Evolutionary conservation across 2,329 filamentous ascomycete genomes (phyloP).

Genomic region (Clarireedia monteithiana): DNA sequence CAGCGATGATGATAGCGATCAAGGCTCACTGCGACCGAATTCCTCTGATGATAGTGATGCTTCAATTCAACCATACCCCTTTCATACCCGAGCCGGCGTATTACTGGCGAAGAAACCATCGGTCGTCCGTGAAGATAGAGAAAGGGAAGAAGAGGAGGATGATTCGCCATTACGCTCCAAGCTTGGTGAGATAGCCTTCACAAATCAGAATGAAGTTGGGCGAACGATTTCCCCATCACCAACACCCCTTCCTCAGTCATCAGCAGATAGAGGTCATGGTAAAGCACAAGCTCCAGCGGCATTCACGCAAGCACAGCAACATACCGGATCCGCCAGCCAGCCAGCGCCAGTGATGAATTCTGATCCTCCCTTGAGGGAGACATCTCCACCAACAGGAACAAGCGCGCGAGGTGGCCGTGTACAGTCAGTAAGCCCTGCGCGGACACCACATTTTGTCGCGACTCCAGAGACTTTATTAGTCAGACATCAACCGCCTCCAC

Average conservation of each 20-base stretch:
- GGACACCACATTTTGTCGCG: conserved; percentile 59
- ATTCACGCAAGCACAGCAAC: conserved; percentile 15
- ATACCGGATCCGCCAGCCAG: conserved; percentile 20
- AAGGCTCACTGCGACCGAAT: conserved; percentile 19
- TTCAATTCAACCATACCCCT: conserved; percentile 9
- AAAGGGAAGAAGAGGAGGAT: conserved; percentile 33
- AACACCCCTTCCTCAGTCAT: conserved; percentile 19
- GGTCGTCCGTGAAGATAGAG: conserved; percentile 39
- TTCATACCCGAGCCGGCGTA: conserved; percentile 17
- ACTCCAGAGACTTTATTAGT: conserved; percentile 47
- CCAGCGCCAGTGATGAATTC: conserved; percentile 13
- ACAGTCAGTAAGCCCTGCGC: conserved; percentile 50
- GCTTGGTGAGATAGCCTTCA: conserved; percentile 6
- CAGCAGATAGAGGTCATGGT: conserved; percentile 20
- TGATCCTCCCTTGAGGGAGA: conserved; percentile 12
- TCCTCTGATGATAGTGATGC: conserved; percentile 27
- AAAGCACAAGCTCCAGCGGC: conserved; percentile 18
- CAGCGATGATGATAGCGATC: conserved; percentile 22
- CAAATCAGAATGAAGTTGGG: conserved; percentile 6
- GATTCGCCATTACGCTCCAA: conserved; percentile 15
- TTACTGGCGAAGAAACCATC: conserved; percentile 35
- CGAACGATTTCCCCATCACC: conserved; percentile 23
- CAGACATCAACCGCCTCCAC: conserved; percentile 60
- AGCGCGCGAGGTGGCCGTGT: conserved; percentile 29
- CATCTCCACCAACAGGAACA: conserved; percentile 15